phyloP scores from a whole-genome alignment of 2,329 filamentous ascomycete genomes.

The Paecilomyces variotii region DNA sequence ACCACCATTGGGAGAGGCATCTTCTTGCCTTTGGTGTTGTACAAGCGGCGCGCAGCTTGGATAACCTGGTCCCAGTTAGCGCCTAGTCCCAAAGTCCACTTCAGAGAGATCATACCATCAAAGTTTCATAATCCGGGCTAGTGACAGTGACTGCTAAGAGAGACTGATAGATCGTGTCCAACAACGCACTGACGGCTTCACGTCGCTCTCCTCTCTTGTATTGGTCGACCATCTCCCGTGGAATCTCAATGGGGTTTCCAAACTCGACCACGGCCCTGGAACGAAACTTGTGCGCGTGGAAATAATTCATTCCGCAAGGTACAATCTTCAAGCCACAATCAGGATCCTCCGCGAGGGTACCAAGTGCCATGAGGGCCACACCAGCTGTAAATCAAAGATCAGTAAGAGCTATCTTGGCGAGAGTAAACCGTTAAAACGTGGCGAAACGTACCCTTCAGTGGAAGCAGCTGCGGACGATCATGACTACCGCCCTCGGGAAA shows the following conservation, averaged over 20 bases:
- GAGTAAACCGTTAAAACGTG: neutral
- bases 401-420: slow-evolving; percentile 11
- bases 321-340: slow-evolving; percentile 89
- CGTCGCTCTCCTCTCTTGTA: slow-evolving; percentile 77
- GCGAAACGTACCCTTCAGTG: slow-evolving; percentile 58
- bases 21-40: slow-evolving; percentile 91
- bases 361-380: slow-evolving; percentile 95
- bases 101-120: slow-evolving; percentile 55
- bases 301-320: slow-evolving; percentile 98
- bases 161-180: slow-evolving; percentile 80
- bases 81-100: neutral
- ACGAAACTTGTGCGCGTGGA: slow-evolving; percentile 96
- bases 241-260: slow-evolving; percentile 78
- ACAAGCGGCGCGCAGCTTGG: slow-evolving; percentile 84
- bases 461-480: slow-evolving; percentile 82
- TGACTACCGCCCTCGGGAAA: slow-evolving; percentile 97
- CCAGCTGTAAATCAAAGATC: slow-evolving; percentile 50
- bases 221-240: slow-evolving; percentile 70
- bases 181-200: slow-evolving; percentile 74
- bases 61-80: slow-evolving; percentile 53
- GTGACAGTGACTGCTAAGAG: slow-evolving; percentile 85
- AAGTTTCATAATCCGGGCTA: slow-evolving; percentile 86
- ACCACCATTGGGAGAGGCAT: slow-evolving; percentile 86
- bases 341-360: slow-evolving; percentile 75
- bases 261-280: slow-evolving; percentile 95